These are phyloP conservation scores for Alternaria rosae DNA, from an alignment of 2,329 filamentous ascomycete genomes.

Conservation along the genomic window DNA sequence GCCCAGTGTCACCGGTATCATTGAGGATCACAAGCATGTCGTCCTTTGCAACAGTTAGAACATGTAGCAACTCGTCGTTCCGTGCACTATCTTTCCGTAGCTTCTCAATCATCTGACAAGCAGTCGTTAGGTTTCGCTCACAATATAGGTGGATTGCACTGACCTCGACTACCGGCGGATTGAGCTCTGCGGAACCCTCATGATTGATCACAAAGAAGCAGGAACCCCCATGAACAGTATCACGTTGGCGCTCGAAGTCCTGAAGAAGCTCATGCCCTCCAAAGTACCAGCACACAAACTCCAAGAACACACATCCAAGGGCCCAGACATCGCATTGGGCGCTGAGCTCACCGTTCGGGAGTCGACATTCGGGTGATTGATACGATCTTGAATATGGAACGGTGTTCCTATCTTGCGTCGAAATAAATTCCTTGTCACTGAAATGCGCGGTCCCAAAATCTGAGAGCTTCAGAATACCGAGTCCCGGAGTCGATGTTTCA, in stretches of 20 bases:
- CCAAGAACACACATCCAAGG: constrained; percentile 88
- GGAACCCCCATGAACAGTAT: no score
- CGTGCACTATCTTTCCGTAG: not conserved
- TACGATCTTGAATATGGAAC: not conserved
- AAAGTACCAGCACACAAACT: constrained; percentile 49
- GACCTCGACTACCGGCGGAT: not conserved
- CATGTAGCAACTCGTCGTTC: not conserved
- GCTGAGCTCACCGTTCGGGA: not conserved
- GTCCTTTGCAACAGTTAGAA: not conserved
- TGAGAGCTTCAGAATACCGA: constrained; percentile 6
- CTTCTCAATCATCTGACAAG: not conserved
- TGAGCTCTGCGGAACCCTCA: no score
- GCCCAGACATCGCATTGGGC: constrained; percentile 77
- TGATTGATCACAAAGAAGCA: no score
- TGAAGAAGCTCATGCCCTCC: not conserved
- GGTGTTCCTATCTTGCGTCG: not conserved
- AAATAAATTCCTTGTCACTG: not conserved
- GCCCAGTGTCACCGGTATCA: not conserved
- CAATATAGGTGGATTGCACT: not conserved
- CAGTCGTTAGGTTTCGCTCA: not conserved
- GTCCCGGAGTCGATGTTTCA: no score
- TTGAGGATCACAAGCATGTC: not conserved
- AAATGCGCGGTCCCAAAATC: constrained; percentile 12
- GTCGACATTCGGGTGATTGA: not conserved
- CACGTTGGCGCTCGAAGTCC: not conserved